These are phyloP conservation scores for Vitis rotundifolia DNA, from an alignment of 164 flowering plant genomes.

Conservation along the genomic window DNA sequence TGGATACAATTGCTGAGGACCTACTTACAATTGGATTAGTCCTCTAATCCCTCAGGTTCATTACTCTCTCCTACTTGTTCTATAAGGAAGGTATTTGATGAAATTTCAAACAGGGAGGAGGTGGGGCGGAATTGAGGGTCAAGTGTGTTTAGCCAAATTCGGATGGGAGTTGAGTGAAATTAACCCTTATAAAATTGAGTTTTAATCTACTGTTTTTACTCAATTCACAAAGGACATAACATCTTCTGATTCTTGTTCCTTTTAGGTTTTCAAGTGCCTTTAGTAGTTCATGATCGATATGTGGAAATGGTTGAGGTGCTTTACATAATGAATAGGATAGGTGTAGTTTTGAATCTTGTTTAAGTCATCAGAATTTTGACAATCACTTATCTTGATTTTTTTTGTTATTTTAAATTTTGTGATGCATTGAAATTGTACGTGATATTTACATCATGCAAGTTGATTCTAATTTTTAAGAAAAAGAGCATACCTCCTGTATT, in stretches of 20 bases:
- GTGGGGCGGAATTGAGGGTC: too few relatives aligned
- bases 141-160: too few relatives aligned
- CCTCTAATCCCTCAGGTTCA: too few relatives aligned
- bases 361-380: neutral
- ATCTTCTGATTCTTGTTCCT: constrained; percentile 8
- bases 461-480: too few relatives aligned
- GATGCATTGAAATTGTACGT: neutral
- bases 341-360: constrained; percentile 5
- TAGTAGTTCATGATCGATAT: constrained; percentile 54
- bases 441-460: neutral
- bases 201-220: neutral
- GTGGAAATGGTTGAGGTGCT: constrained; percentile 79
- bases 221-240: neutral
- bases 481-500: too few relatives aligned
- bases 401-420: too few relatives aligned
- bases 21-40: too few relatives aligned
- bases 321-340: constrained; percentile 68
- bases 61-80: too few relatives aligned
- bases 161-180: neutral
- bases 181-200: neutral
- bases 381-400: neutral
- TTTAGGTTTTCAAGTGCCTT: constrained; percentile 48
- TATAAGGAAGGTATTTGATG: too few relatives aligned
- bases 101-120: too few relatives aligned
- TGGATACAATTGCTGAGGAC: too few relatives aligned